Evolutionary conservation across 2,329 filamentous ascomycete species (phyloP).

Genomic region (Neofusicoccum sp.): DNA sequence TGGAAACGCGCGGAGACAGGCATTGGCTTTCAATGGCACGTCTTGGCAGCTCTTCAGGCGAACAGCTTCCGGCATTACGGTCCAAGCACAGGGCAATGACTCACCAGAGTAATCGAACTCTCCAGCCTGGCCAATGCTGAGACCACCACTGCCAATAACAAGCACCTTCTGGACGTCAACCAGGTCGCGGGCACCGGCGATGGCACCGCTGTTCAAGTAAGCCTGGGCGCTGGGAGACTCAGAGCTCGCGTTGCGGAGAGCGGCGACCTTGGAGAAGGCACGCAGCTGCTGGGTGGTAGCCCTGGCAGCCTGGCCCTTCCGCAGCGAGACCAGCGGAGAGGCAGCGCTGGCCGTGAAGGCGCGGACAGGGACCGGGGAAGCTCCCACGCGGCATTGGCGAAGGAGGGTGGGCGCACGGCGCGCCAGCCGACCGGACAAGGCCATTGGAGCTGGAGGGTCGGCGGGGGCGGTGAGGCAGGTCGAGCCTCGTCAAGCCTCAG

Average conservation of each 20-base stretch:
- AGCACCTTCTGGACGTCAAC: slow-evolving; percentile 96
- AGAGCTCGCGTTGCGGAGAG: slow-evolving; percentile 50
- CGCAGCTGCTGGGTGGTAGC: slow-evolving; percentile 35
- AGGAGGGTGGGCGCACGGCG: slow-evolving; percentile 37
- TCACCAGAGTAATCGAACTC: slow-evolving; percentile 98
- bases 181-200: slow-evolving; percentile 71
- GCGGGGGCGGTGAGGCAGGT: slow-evolving; percentile 24
- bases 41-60: neutral
- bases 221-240: slow-evolving; percentile 78
- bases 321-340: slow-evolving; percentile 32
- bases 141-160: slow-evolving; percentile 91
- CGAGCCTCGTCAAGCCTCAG: slow-evolving; percentile 23
- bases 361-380: slow-evolving; percentile 31
- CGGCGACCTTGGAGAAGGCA: slow-evolving; percentile 37
- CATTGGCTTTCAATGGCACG: neutral
- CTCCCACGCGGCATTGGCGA: slow-evolving; percentile 32
- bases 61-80: neutral
- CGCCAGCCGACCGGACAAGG: slow-evolving; percentile 43
- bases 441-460: slow-evolving; percentile 29
- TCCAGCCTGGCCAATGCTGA: slow-evolving; percentile 95
- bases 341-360: slow-evolving; percentile 34
- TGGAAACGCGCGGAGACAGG: neutral
- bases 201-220: slow-evolving; percentile 83
- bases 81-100: slow-evolving; percentile 33
- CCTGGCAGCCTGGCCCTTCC: slow-evolving; percentile 32